Conservation (phyloP, 1,139 yeast species). For the Geotrichum siamense region DNA sequence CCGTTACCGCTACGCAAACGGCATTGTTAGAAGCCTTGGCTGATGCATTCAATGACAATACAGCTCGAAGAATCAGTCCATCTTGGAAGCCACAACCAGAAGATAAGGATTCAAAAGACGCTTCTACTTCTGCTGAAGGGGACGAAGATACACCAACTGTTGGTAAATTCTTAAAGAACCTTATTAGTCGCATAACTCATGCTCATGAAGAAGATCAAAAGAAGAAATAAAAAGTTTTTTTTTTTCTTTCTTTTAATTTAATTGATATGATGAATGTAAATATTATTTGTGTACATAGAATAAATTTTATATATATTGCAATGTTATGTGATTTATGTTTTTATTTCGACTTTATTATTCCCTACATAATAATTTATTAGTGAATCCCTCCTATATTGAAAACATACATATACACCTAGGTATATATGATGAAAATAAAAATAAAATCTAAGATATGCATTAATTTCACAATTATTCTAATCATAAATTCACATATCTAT, state of each 20-base stretch:
- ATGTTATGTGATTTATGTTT: no score
- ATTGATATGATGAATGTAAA: no score
- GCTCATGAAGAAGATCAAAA: slow-evolving; percentile 19
- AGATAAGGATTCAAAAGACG: not conserved
- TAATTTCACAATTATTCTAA: no score
- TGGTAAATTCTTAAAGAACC: slow-evolving; percentile 27
- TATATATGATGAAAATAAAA: no score
- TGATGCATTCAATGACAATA: slow-evolving; percentile 72
- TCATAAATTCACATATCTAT: no score
- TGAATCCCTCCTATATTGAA: no score
- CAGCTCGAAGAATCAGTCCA: slow-evolving; percentile 64
- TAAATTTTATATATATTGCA: no score
- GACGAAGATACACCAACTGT: slow-evolving; percentile 12
- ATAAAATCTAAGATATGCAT: no score
- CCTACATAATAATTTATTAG: no score
- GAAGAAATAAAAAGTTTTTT: slow-evolving; percentile 8
- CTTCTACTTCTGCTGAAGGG: slow-evolving; percentile 6
- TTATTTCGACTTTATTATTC: no score
- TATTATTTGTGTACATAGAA: no score
- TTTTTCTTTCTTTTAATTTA: not conserved
- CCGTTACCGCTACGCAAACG: slow-evolving; percentile 79
- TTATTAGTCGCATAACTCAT: slow-evolving; percentile 29
- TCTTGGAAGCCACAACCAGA: slow-evolving; percentile 32
- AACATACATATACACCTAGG: no score
- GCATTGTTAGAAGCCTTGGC: slow-evolving; percentile 94